These are phyloP conservation scores for Mixia osmundae DNA, from an alignment of 1,284 basidiomycete genomes.

Conservation along the genomic window DNA sequence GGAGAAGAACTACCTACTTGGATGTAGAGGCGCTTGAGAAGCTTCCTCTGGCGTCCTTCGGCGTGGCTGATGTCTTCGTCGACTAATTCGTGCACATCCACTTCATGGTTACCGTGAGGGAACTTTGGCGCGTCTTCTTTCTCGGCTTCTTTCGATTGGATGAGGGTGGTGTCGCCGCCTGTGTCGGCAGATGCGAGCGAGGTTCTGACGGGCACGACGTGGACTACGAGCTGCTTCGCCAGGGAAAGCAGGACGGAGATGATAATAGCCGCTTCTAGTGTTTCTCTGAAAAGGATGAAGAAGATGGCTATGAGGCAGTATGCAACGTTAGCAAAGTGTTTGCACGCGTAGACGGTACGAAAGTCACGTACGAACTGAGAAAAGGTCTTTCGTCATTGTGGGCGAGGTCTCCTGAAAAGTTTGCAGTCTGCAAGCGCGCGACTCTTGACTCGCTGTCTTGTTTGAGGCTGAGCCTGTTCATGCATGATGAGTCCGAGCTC, in stretches of 20 bases:
- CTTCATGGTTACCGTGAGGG: too few species aligned
- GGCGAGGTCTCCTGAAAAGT: background rate
- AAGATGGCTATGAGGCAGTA: slow-evolving; percentile 1
- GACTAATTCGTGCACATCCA: too few species aligned
- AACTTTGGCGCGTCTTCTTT: too few species aligned
- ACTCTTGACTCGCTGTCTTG: too few species aligned
- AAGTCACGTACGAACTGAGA: too few species aligned
- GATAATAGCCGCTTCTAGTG: slow-evolving; percentile 69
- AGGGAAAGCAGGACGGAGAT: slow-evolving; percentile 64
- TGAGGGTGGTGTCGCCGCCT: background rate
- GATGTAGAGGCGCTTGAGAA: slow-evolving; percentile 12
- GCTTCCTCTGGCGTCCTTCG: slow-evolving; percentile 3
- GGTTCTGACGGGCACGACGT: background rate
- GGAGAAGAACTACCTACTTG: slow-evolving; percentile 1
- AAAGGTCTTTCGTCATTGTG: too few species aligned
- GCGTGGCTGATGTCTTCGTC: background rate
- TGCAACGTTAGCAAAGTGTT: background rate
- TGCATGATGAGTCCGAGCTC: too few species aligned
- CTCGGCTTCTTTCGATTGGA: background rate
- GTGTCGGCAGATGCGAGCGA: background rate
- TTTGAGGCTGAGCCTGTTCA: too few species aligned
- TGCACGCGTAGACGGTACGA: too few species aligned
- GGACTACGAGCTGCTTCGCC: slow-evolving; percentile 40
- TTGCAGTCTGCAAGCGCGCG: too few species aligned
- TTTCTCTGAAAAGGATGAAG: slow-evolving; percentile 67